Conservation (phyloP, 2,329 filamentous ascomycete genomes). For the Xylariaceae sp. region DNA sequence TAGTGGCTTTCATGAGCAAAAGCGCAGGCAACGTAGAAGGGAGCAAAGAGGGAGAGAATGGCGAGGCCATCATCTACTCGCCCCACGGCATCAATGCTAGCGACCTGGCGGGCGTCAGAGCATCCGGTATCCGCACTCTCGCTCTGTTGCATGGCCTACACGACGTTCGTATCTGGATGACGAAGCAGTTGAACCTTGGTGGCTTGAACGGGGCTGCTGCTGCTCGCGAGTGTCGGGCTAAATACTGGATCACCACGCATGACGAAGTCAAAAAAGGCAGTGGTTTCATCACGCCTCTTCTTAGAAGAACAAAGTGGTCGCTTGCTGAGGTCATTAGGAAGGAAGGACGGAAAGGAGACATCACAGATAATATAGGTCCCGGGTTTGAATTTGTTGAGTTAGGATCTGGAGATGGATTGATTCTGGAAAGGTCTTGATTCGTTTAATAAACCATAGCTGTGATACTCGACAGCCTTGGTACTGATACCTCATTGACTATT, state of each 20-base stretch:
- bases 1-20: constrained; percentile 48
- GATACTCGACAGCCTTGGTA: too few species aligned
- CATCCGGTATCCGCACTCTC: constrained; percentile 47
- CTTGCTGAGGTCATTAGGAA: constrained; percentile 41
- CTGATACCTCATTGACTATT: too few species aligned
- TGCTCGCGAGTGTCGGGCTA: constrained; percentile 8
- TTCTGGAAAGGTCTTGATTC: constrained; percentile 34
- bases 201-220: constrained; percentile 49
- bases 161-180: constrained; percentile 50
- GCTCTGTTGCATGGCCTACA: constrained; percentile 64
- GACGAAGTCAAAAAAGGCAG: constrained; percentile 61
- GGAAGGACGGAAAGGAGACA: constrained; percentile 29
- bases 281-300: constrained; percentile 53
- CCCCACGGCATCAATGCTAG: constrained; percentile 57
- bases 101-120: constrained; percentile 43
- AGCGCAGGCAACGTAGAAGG: constrained; percentile 16
- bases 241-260: constrained; percentile 65
- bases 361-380: constrained; percentile 21
- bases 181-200: constrained; percentile 62
- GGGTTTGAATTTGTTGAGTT: constrained; percentile 49
- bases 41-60: constrained; percentile 19
- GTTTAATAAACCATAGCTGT: too few species aligned
- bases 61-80: constrained; percentile 56
- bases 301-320: constrained; percentile 44
- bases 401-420: constrained; percentile 53